These are phyloP conservation scores for Pleomassaria siparia DNA, from an alignment of 2,329 filamentous ascomycete species.

Conservation along the genomic window DNA sequence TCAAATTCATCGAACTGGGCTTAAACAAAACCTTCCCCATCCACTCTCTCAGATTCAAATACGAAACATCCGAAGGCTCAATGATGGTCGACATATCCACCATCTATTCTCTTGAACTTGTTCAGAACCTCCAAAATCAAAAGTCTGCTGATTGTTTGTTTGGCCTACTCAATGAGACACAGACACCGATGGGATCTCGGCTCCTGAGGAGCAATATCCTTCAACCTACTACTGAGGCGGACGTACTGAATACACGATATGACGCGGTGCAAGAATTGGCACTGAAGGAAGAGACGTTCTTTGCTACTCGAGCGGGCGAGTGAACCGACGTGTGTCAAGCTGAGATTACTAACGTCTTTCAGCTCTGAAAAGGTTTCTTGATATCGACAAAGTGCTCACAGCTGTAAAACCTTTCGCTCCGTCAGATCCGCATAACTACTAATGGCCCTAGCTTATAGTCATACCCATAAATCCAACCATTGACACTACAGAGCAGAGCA, in stretches of 20 bases:
- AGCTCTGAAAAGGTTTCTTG: conserved; percentile 74
- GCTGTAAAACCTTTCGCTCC: conserved; percentile 53
- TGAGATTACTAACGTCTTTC: conserved; percentile 5
- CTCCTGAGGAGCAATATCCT: conserved; percentile 83
- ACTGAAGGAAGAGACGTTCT: conserved; percentile 82
- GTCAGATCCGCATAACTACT: conserved; percentile 8
- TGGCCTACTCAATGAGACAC: conserved; percentile 79
- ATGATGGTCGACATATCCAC: conserved; percentile 96
- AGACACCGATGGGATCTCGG: conserved; percentile 85
- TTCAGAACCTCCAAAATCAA: conserved; percentile 78
- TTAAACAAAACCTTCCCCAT: conserved; percentile 68
- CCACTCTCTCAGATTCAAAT: conserved; percentile 83
- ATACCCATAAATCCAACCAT: conserved; percentile 67
- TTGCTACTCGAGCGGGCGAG: conserved; percentile 68
- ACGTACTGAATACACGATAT: conserved; percentile 71
- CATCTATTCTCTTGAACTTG: conserved; percentile 81
- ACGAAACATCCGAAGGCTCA: conserved; percentile 83
- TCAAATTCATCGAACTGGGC: conserved; percentile 77
- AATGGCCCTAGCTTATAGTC: conserved; percentile 67
- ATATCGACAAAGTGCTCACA: conserved; percentile 78
- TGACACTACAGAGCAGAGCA: conserved; percentile 72
- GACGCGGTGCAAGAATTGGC: conserved; percentile 83
- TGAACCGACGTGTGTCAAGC: conserved; percentile 6
- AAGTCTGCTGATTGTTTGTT: conserved; percentile 83
- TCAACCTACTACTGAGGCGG: conserved; percentile 76